Evolutionary conservation across 148 eudicot genomes (phyloP), one percentile per base, ranked within the genome.

Genomic region (Cornus controversa): DNA sequence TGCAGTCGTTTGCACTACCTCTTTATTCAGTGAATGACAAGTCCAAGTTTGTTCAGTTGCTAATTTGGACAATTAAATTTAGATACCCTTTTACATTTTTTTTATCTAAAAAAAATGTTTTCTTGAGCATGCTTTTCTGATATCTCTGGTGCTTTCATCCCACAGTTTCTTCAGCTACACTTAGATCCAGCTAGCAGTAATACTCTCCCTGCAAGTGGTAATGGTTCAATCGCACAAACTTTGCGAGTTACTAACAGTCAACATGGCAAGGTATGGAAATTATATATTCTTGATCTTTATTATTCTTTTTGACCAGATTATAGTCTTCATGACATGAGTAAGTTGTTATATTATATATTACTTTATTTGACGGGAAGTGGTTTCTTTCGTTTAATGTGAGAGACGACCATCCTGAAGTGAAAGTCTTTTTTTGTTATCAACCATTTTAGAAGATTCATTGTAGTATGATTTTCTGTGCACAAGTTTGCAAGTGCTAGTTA

Each of bases 111-210:
- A 10, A 50, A 50, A 20, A 9, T 28, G 1, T 58, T 73, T 28
- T 37, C 69, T 31, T 66, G 24, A 34, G 54, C 26, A 22, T 80
- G 67, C 25, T 74, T 13, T 45, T 78, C n/a, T 84, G 28, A 75
- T 69, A 77, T 68, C 42, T 78, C 13, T 69, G 63, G 54, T 58
- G 70, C 26, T 57, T 79, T 24, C 45, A 71, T 29, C 77, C 58
- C 36, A 18, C 92, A 95, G 99, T 95, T 93, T 86, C 99, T 95
- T 82, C 97, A 95, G 78, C 81, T 95, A 86, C 93, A 90, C 85
- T 80, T 95, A 77, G 99, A 95, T 69, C 97, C 99, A 70, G 99
- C 97, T 72, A 95, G 97, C 78, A 74, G 91, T 73, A 91, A 85
- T 75, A 85, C 85, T 34, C 93, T 95, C 76, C 92, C 92, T 70